Base-by-base conservation (phyloP, 2,329 filamentous ascomycete species). In the Trichoderma harzianum region DNA sequence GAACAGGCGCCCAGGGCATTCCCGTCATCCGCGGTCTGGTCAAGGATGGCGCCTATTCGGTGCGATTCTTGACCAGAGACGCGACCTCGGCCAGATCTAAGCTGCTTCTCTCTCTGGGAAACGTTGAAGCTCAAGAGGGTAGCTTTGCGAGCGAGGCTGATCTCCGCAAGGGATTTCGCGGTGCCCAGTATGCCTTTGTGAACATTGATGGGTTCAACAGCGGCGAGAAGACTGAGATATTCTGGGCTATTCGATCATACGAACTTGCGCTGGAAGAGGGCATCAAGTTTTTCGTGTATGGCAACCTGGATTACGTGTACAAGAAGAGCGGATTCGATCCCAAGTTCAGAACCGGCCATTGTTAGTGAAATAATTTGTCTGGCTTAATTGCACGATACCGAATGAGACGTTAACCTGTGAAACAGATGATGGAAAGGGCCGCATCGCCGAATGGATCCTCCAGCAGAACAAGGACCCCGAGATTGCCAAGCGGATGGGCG, bases 161-260 rank as follows among this genome's bases (percentile, higher is more conserved):
- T 71, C 82, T 88, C 0, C 83, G 84, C 18, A 76, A 78, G 1
- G 84, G 83, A 0, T 84, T 86, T 74, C 74, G 75, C 11, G 84
- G 82, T 6, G 83, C 83, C 61, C 81, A 83, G 74, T 84, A 83
- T n/a, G 85, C 85, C 4, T 88, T 85, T 73, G 79, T 88, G 62
- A 88, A 88, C 75, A 84, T 86, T 55, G 86, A 88, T 73, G 85
- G 85, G 16, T 87, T 87, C 77, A 87, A 86, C 72, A 79, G 79
- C 28, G 86, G 86, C 39, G 86, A 87, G 77, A 87, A 87, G 75
- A 80, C 80, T 0, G 86, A 88, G 76, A 83, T 82, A 2, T 88
- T 81, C 75, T 88, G 82, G 84, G 78, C 80, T 7, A 80, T 86
- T 62, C 78, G 84, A 53, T 73, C 79, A 68, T 82, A 84, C 76